phyloP scores from a whole-genome alignment of 1,284 basidiomycete species.

The Apiotrichum siamense region DNA sequence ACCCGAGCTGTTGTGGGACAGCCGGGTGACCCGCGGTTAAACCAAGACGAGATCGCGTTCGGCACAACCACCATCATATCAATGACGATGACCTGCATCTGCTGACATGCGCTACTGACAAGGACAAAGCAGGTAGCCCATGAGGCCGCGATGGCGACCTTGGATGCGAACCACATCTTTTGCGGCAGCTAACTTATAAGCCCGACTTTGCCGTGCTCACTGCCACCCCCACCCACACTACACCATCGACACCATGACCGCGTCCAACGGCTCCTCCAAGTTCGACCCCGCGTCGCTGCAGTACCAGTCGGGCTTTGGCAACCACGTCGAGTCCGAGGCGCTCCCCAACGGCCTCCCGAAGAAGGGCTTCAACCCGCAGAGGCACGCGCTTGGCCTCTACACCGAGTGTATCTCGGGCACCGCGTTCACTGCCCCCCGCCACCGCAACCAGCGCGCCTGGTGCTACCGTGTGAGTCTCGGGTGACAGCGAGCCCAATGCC shows the following conservation, averaged over 20 bases:
- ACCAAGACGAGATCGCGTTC: no score
- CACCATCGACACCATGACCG: not conserved
- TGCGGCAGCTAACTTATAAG: no score
- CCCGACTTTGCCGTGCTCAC: no score
- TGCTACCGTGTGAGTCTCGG: slow-evolving; percentile 21
- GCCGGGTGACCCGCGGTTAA: no score
- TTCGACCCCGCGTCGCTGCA: slow-evolving; percentile 4
- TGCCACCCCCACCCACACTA: not conserved
- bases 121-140: no score
- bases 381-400: slow-evolving; percentile 58
- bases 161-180: no score
- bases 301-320: slow-evolving; percentile 13
- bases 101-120: no score
- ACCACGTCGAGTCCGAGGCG: slow-evolving; percentile 12
- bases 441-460: slow-evolving; percentile 51
- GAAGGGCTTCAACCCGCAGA: slow-evolving; percentile 60
- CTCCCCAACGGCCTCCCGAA: slow-evolving; percentile 47
- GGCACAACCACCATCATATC: no score
- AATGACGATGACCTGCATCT: no score
- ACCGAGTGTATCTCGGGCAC: slow-evolving; percentile 57
- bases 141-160: no score
- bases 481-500: no score
- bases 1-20: no score
- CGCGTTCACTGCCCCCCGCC: slow-evolving; percentile 57
- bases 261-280: not conserved